Conservation (phyloP, 345 rosid species). For the Lepidium aucheri region DNA sequence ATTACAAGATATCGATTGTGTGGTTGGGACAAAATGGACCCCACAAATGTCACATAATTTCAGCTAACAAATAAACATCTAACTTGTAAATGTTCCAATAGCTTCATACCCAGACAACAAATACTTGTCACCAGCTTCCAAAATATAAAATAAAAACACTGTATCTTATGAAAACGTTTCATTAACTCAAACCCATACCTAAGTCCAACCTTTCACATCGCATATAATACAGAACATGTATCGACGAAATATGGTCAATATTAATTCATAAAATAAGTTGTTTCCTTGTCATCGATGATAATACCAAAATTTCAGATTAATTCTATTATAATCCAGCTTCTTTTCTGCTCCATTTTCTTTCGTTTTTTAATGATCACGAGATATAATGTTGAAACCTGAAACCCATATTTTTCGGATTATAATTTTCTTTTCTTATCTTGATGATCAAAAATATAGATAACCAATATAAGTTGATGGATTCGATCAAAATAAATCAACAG, state of each 20-base stretch:
- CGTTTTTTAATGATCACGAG: slow-evolving; percentile 2
- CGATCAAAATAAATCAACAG: background rate
- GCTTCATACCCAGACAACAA: slow-evolving; percentile 20
- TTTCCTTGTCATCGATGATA: slow-evolving; percentile 12
- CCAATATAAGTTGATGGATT: background rate
- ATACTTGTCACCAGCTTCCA: background rate
- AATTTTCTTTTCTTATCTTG: background rate
- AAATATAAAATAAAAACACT: no score
- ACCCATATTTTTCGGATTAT: background rate
- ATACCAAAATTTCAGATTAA: background rate
- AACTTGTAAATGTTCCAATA: slow-evolving; percentile 28
- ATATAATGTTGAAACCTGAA: background rate
- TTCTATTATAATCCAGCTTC: slow-evolving; percentile 2
- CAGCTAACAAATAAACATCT: slow-evolving; percentile 23
- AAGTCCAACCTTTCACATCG: slow-evolving; percentile 25
- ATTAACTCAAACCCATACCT: slow-evolving; percentile 26
- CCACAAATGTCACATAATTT: slow-evolving; percentile 18
- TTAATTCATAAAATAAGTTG: background rate
- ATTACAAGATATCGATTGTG: slow-evolving; percentile 2
- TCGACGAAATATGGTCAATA: slow-evolving; percentile 16
- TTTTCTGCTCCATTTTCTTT: slow-evolving; percentile 2
- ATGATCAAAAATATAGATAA: background rate
- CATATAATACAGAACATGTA: slow-evolving; percentile 5
- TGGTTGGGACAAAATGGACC: slow-evolving; percentile 24
- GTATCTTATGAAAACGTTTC: slow-evolving; percentile 20